Conservation (phyloP, 306 rosid species). For the Vicia faba region DNA sequence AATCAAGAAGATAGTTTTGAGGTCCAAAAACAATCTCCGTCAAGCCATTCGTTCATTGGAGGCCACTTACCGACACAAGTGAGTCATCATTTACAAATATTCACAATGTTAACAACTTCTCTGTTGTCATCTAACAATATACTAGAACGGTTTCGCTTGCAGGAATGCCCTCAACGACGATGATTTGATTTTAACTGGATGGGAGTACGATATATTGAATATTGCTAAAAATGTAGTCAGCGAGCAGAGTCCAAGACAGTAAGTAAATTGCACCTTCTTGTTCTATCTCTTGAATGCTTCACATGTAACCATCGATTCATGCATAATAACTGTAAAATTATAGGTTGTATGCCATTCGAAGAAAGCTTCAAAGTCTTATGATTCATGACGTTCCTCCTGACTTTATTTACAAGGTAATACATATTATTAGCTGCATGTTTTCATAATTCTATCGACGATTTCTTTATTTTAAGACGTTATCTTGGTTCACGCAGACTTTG, state of each 20-base stretch:
- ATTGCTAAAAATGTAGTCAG: constrained; percentile 62
- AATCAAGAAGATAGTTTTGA: constrained; percentile 51
- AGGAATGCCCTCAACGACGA: constrained; percentile 62
- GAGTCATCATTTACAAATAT: constrained; percentile 9
- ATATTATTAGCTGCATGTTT: background rate
- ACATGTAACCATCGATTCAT: background rate
- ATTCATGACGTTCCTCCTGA: constrained; percentile 61
- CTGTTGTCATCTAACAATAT: background rate
- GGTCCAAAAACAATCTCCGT: constrained; percentile 65
- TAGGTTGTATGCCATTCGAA: constrained; percentile 62
- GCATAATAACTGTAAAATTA: too few relatives aligned
- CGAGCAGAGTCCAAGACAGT: constrained; percentile 90
- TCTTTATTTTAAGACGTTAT: background rate
- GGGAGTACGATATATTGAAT: constrained; percentile 76
- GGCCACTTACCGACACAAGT: constrained; percentile 71
- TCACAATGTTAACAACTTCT: background rate
- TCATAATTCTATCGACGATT: background rate
- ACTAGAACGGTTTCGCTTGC: constrained; percentile 31
- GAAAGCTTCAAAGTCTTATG: constrained; percentile 65
- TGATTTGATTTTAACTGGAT: constrained; percentile 64
- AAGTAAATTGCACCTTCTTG: constrained; percentile 30
- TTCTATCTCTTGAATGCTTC: background rate
- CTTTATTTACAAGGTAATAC: constrained; percentile 60
- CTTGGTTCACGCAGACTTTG: constrained; percentile 43
- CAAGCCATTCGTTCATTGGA: constrained; percentile 87